Percentiles rank a stretch among this genome's conserved stretches.
These are phyloP conservation scores for Wickerhamiella vanderwaltii DNA, from an alignment of 805 yeast species.

Conservation along the genomic window DNA sequence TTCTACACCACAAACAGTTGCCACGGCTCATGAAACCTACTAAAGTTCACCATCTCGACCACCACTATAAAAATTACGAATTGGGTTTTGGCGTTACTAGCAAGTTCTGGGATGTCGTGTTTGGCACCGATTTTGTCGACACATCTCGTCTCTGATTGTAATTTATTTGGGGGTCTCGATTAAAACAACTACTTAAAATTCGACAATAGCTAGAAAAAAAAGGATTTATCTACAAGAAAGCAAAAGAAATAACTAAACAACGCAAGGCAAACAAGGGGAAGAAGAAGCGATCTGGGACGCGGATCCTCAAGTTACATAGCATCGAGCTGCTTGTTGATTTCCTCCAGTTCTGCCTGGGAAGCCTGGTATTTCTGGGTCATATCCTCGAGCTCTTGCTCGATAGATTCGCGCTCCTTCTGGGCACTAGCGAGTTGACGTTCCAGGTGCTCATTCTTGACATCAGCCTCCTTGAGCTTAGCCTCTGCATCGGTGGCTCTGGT, in stretches of 20 bases:
- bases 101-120: constrained; percentile 86
- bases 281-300: no score
- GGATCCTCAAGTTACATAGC: no score
- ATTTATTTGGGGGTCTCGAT: no score
- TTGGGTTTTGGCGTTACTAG: constrained; percentile 94
- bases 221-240: no score
- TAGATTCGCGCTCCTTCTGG: constrained; percentile 82
- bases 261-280: no score
- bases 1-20: constrained; percentile 75
- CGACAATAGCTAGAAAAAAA: no score
- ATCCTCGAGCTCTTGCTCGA: constrained; percentile 87
- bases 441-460: constrained; percentile 88
- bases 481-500: constrained; percentile 85
- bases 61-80: constrained; percentile 94
- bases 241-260: no score
- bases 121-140: constrained; percentile 55
- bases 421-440: constrained; percentile 87
- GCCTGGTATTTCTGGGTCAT: constrained; percentile 65
- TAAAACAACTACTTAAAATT: no score
- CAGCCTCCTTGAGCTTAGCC: constrained; percentile 87
- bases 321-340: constrained; percentile 78
- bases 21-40: constrained; percentile 66
- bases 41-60: constrained; percentile 89
- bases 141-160: constrained; percentile 9
- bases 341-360: constrained; percentile 90